Base-by-base conservation (phyloP, 768 basidiomycete species). In the Lyophyllum shimeji region DNA sequence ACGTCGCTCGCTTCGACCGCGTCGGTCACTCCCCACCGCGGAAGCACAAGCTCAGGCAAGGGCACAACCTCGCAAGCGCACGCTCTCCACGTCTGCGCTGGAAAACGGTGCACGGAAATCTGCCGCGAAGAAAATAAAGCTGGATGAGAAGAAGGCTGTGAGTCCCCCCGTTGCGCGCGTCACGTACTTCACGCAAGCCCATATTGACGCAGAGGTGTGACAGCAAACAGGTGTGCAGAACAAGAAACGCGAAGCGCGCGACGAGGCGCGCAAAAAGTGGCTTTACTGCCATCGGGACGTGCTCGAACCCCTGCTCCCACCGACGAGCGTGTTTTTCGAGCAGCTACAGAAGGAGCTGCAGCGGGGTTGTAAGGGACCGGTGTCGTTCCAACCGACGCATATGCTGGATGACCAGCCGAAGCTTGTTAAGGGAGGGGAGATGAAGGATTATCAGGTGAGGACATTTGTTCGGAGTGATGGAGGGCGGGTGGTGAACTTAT, bases 381-480 rank as follows among this genome's bases (percentile, higher is more conserved):
- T 60, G 1, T 59, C 66, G 2, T 76, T 68, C 59, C 64, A 69
- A 0, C 78, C 77, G 3, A 67, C 74, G 17, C 76, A 71, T 46
- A 60, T 71, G 18, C 55, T 82, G 46, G 71, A 71, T 21, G 69
- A 72, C 40, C 85, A 86, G 58, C 85, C 85, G 0, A 55, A 61
- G 6, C 68, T 81, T 37, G 74, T 89, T 25, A 70, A 70, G 17
- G 79, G 78, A 8, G 89, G 86, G 15, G 68, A 73, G 23, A 82
- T 90, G 78, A 89, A 89, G 66, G 85, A 84, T 51, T 90, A 90
- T 68, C 89, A 90, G 75, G 82, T 81, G 37, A 6, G 71, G n/a
- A 20, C 9, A 4, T 29, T 29, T 29, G 4, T 29, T 29, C n/a
- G n/a, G n/a, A n/a, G n/a, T n/a, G n/a, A n/a, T n/a, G n/a, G n/a